Evolutionary conservation across 257 asterid species (phyloP).

Genomic region (Nicotiana noctiflora): DNA sequence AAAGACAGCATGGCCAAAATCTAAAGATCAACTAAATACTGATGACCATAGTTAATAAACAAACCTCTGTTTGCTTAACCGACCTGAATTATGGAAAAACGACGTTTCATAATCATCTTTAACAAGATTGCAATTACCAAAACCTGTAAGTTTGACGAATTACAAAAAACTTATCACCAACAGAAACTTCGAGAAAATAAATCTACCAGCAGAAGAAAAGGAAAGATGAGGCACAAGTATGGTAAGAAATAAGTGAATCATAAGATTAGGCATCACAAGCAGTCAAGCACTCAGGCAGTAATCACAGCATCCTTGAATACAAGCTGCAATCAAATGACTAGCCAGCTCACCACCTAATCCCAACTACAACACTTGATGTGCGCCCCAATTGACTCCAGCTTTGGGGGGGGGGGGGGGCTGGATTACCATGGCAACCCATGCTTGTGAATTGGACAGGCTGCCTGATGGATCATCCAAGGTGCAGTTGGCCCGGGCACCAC

Average conservation of each 20-base stretch:
- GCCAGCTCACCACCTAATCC: background rate
- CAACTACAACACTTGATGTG: background rate
- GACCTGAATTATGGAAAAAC: slow-evolving; percentile 93
- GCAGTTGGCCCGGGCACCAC: background rate
- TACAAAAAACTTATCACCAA: slow-evolving; percentile 5
- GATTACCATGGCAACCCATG: background rate
- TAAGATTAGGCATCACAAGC: background rate
- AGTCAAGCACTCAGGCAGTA: background rate
- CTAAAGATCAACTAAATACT: background rate
- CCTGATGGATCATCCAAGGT: background rate
- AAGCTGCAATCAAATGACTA: background rate
- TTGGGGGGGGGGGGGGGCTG: background rate
- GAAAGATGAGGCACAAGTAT: background rate
- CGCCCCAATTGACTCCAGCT: background rate
- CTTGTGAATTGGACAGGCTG: background rate
- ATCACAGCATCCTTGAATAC: background rate
- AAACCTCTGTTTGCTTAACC: slow-evolving; percentile 16
- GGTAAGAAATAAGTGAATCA: background rate
- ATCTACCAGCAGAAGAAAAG: background rate
- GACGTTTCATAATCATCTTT: slow-evolving; percentile 81
- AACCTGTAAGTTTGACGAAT: slow-evolving; percentile 48
- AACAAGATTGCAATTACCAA: slow-evolving; percentile 92
- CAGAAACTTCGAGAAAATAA: background rate
- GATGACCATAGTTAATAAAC: background rate
- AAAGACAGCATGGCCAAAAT: background rate